These are phyloP conservation scores for Ustilago trichophora DNA, from an alignment of 1,284 basidiomycete genomes.

Conservation along the genomic window DNA sequence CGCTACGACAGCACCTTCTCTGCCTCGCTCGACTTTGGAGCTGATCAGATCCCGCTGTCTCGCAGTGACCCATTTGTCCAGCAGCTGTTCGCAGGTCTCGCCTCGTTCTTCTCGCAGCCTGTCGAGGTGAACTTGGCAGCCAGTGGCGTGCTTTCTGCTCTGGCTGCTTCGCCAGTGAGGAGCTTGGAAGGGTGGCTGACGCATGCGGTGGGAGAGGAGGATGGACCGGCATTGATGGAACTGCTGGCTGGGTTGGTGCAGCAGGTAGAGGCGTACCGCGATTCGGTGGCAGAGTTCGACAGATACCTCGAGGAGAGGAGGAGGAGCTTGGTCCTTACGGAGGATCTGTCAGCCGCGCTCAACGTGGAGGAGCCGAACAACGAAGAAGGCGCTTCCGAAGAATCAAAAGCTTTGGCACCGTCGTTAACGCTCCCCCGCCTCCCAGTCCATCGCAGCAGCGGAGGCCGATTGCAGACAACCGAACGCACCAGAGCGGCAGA, in stretches of 20 bases:
- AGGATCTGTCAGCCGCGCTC: slow-evolving; percentile 91
- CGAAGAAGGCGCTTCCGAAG: slow-evolving; percentile 1
- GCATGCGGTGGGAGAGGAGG: slow-evolving; percentile 74
- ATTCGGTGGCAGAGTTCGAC: slow-evolving; percentile 81
- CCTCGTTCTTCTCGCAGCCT: slow-evolving; percentile 82
- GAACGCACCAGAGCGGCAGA: slow-evolving; percentile 10
- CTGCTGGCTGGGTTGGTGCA: slow-evolving; percentile 42
- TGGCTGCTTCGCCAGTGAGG: slow-evolving; percentile 83
- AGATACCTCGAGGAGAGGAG: slow-evolving; percentile 83
- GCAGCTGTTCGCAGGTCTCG: slow-evolving; percentile 75
- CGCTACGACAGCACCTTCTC: slow-evolving; percentile 50
- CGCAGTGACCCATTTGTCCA: slow-evolving; percentile 80
- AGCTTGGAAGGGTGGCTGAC: slow-evolving; percentile 85
- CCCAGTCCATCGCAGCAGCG: not conserved
- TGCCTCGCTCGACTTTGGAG: slow-evolving; percentile 16
- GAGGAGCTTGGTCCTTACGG: slow-evolving; percentile 87
- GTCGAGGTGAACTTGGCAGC: slow-evolving; percentile 88
- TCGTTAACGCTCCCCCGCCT: slow-evolving; percentile 26
- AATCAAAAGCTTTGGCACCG: not conserved
- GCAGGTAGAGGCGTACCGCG: slow-evolving; percentile 78
- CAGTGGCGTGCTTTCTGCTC: slow-evolving; percentile 79
- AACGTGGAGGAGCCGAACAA: slow-evolving; percentile 19
- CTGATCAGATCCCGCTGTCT: slow-evolving; percentile 70
- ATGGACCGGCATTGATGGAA: slow-evolving; percentile 54
- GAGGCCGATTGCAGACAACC: slow-evolving; percentile 5